A percentile compares a stretch with the other conserved stretches of the same genome.
phyloP scores from a whole-genome alignment of 495 filamentous ascomycete species.

The Letharia lupina region DNA sequence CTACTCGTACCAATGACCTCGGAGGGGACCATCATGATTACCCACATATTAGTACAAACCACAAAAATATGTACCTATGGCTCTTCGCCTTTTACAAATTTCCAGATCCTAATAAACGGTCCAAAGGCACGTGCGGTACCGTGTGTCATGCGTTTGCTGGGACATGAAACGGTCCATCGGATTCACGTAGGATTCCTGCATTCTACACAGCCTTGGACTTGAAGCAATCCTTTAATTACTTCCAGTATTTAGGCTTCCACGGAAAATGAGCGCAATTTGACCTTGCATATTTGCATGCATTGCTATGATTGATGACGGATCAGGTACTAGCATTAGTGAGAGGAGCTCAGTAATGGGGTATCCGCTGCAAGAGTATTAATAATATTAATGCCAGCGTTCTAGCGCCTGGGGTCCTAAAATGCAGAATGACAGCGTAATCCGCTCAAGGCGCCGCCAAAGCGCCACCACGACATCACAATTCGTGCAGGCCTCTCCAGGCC shows the following conservation, averaged over 20 bases:
- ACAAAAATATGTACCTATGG: not conserved
- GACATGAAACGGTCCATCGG: not conserved
- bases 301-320: not conserved
- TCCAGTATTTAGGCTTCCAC: not conserved
- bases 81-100: not conserved
- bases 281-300: not conserved
- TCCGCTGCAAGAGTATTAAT: too few relatives aligned
- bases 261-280: not conserved
- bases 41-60: too few relatives aligned
- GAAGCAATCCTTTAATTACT: not conserved
- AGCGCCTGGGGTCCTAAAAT: not conserved
- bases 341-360: not conserved
- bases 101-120: not conserved
- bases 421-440: not conserved
- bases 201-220: not conserved
- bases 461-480: not conserved
- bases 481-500: not conserved
- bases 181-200: not conserved
- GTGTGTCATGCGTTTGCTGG: not conserved
- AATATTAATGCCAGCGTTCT: not conserved
- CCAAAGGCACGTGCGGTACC: not conserved
- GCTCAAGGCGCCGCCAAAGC: slow-evolving; percentile 3
- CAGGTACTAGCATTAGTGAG: not conserved
- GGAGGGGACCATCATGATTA: too few relatives aligned
- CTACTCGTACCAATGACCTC: too few relatives aligned